Base-by-base conservation (phyloP, 169 alveolate genomes). In the Plasmodium vinckei region DNA sequence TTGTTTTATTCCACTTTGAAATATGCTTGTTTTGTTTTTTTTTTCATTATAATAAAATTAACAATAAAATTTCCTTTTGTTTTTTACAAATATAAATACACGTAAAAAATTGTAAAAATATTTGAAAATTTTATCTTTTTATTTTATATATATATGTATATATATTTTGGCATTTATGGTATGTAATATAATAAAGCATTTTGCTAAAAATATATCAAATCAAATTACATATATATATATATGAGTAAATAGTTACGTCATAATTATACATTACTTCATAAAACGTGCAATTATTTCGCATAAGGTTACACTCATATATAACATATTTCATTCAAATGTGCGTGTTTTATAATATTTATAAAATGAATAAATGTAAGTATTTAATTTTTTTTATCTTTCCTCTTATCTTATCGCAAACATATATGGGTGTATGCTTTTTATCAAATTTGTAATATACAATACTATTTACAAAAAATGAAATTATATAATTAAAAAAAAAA, bases 201-300 rank as follows among this genome's bases (percentile, higher is more conserved):
- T 33, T 7, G 42, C 42, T 33, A 33, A 33, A 33, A 33, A 33
- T 33, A 33, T 33, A 3, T 33, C 6, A 33, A 33, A 33, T 33
- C 42, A 33, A 33, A 33, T 33, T 33, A 33, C 44, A 19, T 57
- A 17, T 19, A 15, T 6, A 19, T 19, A n/a, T 12, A 57, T 57
- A 15, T 57, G 1, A 0, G 3, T 56, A 57, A n/a, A n/a, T n/a
- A n/a, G 19, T n/a, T 51, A 51, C 59, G 19, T 51, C 19, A 51
- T 51, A 13, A 13, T 51, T 51, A 15, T 15, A 51, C n/a, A 51
- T 27, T 2, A 5, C 44, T 23, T 17, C 13, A 21, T 17, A 57
- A 19, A 13, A 19, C 65, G 65, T 57, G 65, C 65, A 57, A 15
- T 57, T 57, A 57, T 57, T 57, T 57, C 19, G 19, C 25, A 17